Conservation (phyloP, 371 early-diverging fungal genomes). For the Mucor ambiguus region DNA sequence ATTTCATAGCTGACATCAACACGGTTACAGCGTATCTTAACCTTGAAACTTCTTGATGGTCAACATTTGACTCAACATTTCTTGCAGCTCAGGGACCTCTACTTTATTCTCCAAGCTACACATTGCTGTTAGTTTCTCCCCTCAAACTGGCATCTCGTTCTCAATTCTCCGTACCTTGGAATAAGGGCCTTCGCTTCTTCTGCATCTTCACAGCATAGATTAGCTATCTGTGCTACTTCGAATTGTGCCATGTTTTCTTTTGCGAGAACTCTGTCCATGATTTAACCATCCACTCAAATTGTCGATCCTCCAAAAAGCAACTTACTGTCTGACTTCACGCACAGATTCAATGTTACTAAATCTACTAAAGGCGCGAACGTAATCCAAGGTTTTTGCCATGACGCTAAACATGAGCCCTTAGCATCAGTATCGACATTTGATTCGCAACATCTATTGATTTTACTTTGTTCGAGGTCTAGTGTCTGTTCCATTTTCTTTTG, state of each 20-base stretch:
- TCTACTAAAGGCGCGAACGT: conserved; percentile 79
- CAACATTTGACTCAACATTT: conserved; percentile 73
- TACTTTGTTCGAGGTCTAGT: conserved; percentile 49
- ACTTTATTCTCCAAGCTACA: conserved; percentile 28
- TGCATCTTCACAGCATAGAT: conserved; percentile 85
- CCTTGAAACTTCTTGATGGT: conserved; percentile 79
- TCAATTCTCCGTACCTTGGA: conserved; percentile 63
- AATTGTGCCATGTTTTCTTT: conserved; percentile 71
- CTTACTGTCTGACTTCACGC: conserved; percentile 82
- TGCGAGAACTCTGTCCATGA: conserved; percentile 49
- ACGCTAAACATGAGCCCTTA: conserved; percentile 44
- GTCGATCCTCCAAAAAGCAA: not conserved
- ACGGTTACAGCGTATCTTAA: conserved; percentile 19
- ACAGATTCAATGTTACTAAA: conserved; percentile 86
- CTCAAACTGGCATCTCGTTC: not conserved
- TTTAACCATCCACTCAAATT: not conserved
- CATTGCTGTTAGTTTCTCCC: not conserved
- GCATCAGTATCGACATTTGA: not conserved
- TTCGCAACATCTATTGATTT: not conserved
- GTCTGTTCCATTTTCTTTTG: conserved; percentile 37
- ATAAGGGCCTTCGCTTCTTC: conserved; percentile 86
- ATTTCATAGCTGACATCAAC: not conserved
- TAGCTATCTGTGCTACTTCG: conserved; percentile 88
- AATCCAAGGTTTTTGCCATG: conserved; percentile 77
- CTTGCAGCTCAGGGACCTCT: conserved; percentile 53